A percentile compares a stretch with the other conserved stretches of the same genome.
Evolutionary conservation across 2,329 filamentous ascomycete genomes (phyloP).

Genomic region (Bipolaris zeicola): DNA sequence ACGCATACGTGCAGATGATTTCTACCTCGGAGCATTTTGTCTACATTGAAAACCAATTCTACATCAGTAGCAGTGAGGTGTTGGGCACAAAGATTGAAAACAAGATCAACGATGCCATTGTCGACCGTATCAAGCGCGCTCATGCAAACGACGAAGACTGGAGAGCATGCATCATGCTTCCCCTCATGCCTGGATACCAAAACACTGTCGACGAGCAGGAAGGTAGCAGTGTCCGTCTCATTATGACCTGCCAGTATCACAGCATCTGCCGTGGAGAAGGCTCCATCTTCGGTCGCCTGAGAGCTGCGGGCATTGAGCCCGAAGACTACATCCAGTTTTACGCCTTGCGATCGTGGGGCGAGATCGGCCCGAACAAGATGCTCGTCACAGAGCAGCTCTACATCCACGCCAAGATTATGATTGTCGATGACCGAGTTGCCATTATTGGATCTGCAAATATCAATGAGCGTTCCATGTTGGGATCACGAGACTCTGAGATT

Average conservation of each 20-base stretch:
- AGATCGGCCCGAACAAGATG: constrained; percentile 79
- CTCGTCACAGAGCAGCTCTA: constrained; percentile 96
- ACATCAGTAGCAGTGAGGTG: constrained; percentile 89
- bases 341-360: constrained; percentile 88
- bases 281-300: constrained; percentile 88
- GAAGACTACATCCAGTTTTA: constrained; percentile 97
- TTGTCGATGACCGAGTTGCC: constrained; percentile 90
- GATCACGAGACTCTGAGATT: constrained; percentile 87
- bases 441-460: constrained; percentile 98
- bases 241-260: constrained; percentile 95
- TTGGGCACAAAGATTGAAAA: constrained; percentile 89
- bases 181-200: constrained; percentile 97
- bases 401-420: constrained; percentile 95
- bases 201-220: constrained; percentile 94
- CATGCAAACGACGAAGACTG: constrained; percentile 84
- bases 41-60: constrained; percentile 99
- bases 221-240: constrained; percentile 90
- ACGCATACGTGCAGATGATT: constrained; percentile 92
- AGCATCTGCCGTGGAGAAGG: constrained; percentile 92
- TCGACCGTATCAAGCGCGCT: constrained; percentile 87
- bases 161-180: constrained; percentile 88
- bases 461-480: constrained; percentile 95
- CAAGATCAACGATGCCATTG: constrained; percentile 89
- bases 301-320: constrained; percentile 80
- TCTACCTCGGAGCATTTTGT: constrained; percentile 95